Conservation (phyloP, 768 basidiomycete species). For the Tulasnella sp. region DNA sequence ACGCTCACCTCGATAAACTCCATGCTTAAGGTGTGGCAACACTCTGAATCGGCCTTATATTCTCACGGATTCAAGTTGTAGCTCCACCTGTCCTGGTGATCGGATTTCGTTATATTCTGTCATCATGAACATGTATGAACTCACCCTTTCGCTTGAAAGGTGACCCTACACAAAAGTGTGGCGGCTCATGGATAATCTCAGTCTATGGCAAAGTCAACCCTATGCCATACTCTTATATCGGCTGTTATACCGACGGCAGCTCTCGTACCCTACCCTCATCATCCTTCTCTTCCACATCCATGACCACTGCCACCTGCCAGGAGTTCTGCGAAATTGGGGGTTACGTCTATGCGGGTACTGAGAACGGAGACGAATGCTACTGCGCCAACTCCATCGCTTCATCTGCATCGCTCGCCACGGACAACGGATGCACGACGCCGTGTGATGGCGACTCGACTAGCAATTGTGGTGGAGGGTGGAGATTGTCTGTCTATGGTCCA, state of each 20-base stretch:
- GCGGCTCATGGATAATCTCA: background rate
- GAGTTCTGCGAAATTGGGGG: background rate
- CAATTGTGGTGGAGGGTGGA: background rate
- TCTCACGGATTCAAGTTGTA: background rate
- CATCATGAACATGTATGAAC: background rate
- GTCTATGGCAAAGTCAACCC: background rate
- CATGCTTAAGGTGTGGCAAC: background rate
- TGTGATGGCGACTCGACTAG: slow-evolving; percentile 6
- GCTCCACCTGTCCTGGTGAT: background rate
- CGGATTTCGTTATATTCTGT: background rate
- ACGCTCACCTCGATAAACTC: background rate
- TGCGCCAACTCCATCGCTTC: background rate
- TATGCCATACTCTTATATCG: background rate
- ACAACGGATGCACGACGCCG: background rate
- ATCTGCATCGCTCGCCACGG: background rate
- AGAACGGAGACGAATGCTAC: background rate
- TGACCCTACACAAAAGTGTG: background rate
- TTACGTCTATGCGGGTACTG: background rate
- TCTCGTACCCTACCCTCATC: background rate
- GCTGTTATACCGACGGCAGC: background rate
- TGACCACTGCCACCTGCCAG: background rate
- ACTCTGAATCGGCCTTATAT: background rate
- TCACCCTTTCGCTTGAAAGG: background rate
- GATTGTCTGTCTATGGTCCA: slow-evolving; percentile 6
- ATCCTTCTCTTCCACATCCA: background rate